phyloP scores from a whole-genome alignment of 805 yeast species.

The Myxozyma sirexii region DNA sequence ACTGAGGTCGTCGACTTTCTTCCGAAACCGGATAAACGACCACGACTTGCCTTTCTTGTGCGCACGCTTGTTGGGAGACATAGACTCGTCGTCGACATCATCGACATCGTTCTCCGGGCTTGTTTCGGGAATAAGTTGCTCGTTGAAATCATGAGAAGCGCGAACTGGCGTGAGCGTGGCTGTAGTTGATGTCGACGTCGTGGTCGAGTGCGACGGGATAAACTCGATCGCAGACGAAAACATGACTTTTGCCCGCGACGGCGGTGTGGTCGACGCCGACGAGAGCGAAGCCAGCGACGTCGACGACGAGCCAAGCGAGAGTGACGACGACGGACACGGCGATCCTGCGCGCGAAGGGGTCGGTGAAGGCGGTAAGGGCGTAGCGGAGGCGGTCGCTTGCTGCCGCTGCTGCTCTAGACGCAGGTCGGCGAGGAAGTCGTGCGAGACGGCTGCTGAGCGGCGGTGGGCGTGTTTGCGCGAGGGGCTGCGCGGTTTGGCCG shows the following conservation, averaged over 20 bases:
- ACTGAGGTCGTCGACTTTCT: constrained; percentile 6
- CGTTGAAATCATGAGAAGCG: neutral
- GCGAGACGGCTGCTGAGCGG: constrained; percentile 85
- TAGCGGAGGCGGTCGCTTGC: constrained; percentile 7
- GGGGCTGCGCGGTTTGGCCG: constrained; percentile 18
- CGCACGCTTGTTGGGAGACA: constrained; percentile 5
- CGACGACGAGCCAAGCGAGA: constrained; percentile 18
- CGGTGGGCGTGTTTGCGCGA: constrained; percentile 64
- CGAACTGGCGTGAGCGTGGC: constrained; percentile 22
- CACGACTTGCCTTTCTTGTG: constrained; percentile 48
- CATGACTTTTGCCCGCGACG: constrained; percentile 31
- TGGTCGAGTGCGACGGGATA: constrained; percentile 33
- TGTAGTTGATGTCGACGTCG: constrained; percentile 33
- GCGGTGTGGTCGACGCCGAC: constrained; percentile 26
- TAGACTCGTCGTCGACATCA: neutral
- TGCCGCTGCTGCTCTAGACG: constrained; percentile 13
- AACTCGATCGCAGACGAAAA: constrained; percentile 34
- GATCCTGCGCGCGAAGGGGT: constrained; percentile 18
- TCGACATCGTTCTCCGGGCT: neutral
- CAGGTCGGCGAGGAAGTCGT: constrained; percentile 64
- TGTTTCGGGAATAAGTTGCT: neutral
- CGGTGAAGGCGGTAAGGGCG: constrained; percentile 13
- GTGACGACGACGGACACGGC: constrained; percentile 26
- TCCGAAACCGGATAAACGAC: constrained; percentile 43
- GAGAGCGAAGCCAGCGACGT: constrained; percentile 26